These are phyloP conservation scores for Solanum sejunctum DNA, from an alignment of 257 asterid genomes.

Conservation along the genomic window DNA sequence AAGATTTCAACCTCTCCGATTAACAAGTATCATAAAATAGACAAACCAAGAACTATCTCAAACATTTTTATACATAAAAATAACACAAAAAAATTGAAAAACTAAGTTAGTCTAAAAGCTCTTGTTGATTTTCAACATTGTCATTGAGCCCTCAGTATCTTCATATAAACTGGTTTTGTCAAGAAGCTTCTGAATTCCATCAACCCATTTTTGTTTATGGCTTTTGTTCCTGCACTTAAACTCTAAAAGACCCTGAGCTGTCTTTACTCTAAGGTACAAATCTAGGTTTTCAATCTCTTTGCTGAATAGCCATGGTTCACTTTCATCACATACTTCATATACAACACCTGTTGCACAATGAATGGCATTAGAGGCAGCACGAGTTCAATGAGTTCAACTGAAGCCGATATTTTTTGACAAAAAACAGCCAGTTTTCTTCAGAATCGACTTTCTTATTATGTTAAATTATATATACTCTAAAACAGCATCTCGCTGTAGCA, in stretches of 20 bases:
- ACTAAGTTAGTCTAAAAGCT: slow-evolving; percentile 15
- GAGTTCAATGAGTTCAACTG: not conserved
- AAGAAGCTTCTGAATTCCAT: slow-evolving; percentile 44
- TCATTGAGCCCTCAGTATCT: slow-evolving; percentile 37
- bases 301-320: slow-evolving; percentile 46
- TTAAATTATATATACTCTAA: not conserved
- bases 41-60: not conserved
- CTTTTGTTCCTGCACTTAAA: slow-evolving; percentile 70
- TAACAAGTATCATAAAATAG: not conserved
- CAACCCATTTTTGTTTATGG: slow-evolving; percentile 66
- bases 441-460: not conserved
- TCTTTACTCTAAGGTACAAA: slow-evolving; percentile 58
- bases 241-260: slow-evolving; percentile 62
- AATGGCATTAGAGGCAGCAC: not conserved
- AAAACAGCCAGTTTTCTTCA: not conserved
- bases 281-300: slow-evolving; percentile 54
- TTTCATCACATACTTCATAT: slow-evolving; percentile 58
- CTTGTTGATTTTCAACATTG: slow-evolving; percentile 30
- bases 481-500: not conserved
- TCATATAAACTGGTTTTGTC: slow-evolving; percentile 26
- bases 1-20: not conserved
- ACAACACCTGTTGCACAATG: slow-evolving; percentile 34
- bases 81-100: not conserved
- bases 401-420: not conserved
- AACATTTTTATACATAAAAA: not conserved